A percentile compares a stretch with the other conserved stretches of the same genome.
These are phyloP conservation scores for Rhizopus arrhizus DNA, from an alignment of 371 early-diverging fungal species.

Conservation along the genomic window DNA sequence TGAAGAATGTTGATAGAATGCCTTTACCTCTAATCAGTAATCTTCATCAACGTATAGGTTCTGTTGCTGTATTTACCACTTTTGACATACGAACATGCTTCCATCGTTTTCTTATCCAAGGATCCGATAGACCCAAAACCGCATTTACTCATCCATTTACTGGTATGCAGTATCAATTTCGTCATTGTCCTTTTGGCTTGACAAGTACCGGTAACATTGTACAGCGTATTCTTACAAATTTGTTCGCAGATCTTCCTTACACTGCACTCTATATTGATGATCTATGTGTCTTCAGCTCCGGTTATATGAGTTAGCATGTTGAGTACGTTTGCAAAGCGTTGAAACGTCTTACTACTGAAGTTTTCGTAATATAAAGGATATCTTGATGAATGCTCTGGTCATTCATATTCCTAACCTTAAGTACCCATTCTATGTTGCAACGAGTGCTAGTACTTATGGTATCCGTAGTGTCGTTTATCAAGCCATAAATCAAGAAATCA, in stretches of 20 bases:
- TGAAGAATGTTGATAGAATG: background rate
- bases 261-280: constrained; percentile 13
- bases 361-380: too few species aligned
- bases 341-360: constrained; percentile 1
- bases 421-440: constrained; percentile 35
- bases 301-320: background rate
- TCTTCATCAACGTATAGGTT: background rate
- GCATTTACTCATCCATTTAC: background rate
- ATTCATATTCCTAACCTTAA: constrained; percentile 28
- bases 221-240: background rate
- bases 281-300: constrained; percentile 2
- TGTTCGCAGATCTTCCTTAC: constrained; percentile 10
- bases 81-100: background rate
- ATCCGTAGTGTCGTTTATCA: constrained; percentile 40
- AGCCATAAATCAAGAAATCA: constrained; percentile 11
- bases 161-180: constrained; percentile 1
- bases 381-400: background rate
- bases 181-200: constrained; percentile 1
- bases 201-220: constrained; percentile 2
- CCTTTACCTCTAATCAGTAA: background rate
- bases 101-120: background rate
- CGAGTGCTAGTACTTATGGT: constrained; percentile 43
- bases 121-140: background rate
- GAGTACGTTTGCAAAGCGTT: constrained; percentile 5
- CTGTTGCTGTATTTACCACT: background rate